These are phyloP conservation scores for Rehmannia glutinosa DNA, from an alignment of 257 asterid genomes.

Conservation along the genomic window DNA sequence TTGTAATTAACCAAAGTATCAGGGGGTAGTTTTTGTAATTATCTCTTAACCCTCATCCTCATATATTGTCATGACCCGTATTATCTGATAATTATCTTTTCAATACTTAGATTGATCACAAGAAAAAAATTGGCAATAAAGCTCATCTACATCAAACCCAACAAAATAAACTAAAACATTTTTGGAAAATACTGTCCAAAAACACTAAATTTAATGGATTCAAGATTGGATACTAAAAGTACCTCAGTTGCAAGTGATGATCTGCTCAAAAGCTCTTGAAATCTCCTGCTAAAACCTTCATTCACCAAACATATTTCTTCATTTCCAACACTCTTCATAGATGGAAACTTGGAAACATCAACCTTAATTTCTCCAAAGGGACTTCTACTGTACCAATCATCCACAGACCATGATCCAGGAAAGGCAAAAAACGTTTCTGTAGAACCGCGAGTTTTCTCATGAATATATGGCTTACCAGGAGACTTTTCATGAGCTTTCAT, in stretches of 20 bases:
- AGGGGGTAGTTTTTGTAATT: neutral
- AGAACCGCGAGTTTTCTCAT: constrained; percentile 42
- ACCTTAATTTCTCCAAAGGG: constrained; percentile 63
- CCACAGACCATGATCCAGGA: constrained; percentile 63
- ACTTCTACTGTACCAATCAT: constrained; percentile 44
- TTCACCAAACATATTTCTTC: constrained; percentile 60
- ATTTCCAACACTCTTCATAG: constrained; percentile 52
- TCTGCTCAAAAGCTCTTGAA: constrained; percentile 36
- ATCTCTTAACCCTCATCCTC: neutral
- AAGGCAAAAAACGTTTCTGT: constrained; percentile 58
- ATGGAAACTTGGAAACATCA: constrained; percentile 46
- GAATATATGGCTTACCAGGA: constrained; percentile 45
- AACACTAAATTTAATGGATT: neutral
- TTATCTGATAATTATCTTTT: neutral
- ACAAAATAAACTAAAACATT: neutral
- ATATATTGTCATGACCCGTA: no score
- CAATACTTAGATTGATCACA: neutral
- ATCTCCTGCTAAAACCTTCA: constrained; percentile 54
- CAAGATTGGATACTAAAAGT: neutral
- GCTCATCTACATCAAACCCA: constrained; percentile 1
- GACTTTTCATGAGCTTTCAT: constrained; percentile 63
- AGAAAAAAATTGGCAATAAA: neutral
- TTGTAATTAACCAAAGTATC: neutral
- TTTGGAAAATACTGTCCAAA: neutral
- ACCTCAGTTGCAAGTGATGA: constrained; percentile 66